A percentile compares a stretch with the other conserved stretches of the same genome.
phyloP scores from a whole-genome alignment of 371 early-diverging fungal species.

The Polyrhizophydium stewartii region DNA sequence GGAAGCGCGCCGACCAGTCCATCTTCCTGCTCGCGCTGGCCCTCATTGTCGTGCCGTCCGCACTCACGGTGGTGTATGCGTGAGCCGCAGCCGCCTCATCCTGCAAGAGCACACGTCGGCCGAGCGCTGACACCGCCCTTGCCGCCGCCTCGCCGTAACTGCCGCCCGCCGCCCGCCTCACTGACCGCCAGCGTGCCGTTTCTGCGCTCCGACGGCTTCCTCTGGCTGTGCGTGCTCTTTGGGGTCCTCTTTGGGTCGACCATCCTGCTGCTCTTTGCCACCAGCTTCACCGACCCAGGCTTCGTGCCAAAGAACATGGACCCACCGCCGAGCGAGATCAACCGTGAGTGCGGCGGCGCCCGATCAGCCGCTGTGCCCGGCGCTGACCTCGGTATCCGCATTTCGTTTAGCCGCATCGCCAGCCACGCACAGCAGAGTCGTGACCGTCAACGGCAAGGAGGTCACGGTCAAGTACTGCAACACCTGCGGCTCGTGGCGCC shows the following conservation, averaged over 20 bases:
- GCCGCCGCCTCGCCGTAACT: not conserved
- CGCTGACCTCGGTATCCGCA: too few relatives aligned
- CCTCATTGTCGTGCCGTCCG: slow-evolving; percentile 57
- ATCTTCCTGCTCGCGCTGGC: slow-evolving; percentile 58
- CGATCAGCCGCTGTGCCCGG: too few relatives aligned
- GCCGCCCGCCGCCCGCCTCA: too few relatives aligned
- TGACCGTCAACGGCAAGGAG: slow-evolving; percentile 24
- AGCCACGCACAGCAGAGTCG: slow-evolving; percentile 14
- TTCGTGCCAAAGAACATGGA: too few relatives aligned
- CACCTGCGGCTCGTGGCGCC: slow-evolving; percentile 83
- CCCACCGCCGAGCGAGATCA: too few relatives aligned
- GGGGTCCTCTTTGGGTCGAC: slow-evolving; percentile 66
- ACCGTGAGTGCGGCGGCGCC: too few relatives aligned
- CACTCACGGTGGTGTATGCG: slow-evolving; percentile 64
- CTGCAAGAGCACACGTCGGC: not conserved
- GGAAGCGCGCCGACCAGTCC: slow-evolving; percentile 6
- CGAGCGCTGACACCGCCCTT: not conserved
- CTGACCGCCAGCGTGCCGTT: slow-evolving; percentile 7
- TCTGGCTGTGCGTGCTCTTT: slow-evolving; percentile 57
- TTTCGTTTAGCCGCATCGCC: slow-evolving; percentile 53
- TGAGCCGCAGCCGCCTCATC: slow-evolving; percentile 26
- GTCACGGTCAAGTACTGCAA: slow-evolving; percentile 74
- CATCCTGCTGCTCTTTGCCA: slow-evolving; percentile 69
- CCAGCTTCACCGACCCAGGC: slow-evolving; percentile 90
- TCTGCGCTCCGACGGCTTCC: slow-evolving; percentile 3